Base-by-base conservation (phyloP, 441 rosid genomes). In the Aleurites moluccanus region DNA sequence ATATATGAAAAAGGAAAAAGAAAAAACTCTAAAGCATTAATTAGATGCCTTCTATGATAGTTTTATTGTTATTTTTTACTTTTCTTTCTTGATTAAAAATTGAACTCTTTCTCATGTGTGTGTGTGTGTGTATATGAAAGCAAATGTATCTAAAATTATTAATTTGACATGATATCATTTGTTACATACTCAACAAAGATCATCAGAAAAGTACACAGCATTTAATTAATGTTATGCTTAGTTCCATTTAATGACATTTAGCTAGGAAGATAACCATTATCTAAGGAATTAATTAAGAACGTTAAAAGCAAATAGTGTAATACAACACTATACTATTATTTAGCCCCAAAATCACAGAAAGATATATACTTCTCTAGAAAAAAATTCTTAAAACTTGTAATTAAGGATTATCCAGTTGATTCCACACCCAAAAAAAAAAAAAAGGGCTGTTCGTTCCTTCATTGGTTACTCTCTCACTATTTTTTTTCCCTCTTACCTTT, bases 331-430 rank as follows among this genome's bases (percentile, higher is more conserved):
- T 40, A 27, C 28, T 2, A 25, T 40, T 44, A 9, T 49, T 40
- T 71, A 55, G 50, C 73, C 55, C 38, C 50, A 42, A 55, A 75
- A 64, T 55, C 49, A 75, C 68, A 72, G 70, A 77, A 69, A 75
- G 55, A 68, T 47, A 23, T 27, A 49, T 15, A 62, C 57, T n/a
- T 68, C 49, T 59, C 18, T 33, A 56, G 42, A 2, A 64, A 79
- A 76, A 67, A 57, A 35, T 59, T 59, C 47, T 56, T 42, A 55
- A 62, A 33, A 68, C 44, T 68, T 73, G 74, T 67, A 62, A 73
- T 33, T 66, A 73, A 75, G 71, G 75, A 62, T 64, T 72, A 74
- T 78, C 74, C 27, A 40, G 40, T 45, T 25, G 81, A 73, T 73
- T 78, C 80, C 77, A 61, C 45, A 70, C 69, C 42, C 0, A 0